Percentiles rank a stretch among this genome's conserved stretches.
Conservation (phyloP, 2,329 filamentous ascomycete species). For the Myrmaecium sp. region DNA sequence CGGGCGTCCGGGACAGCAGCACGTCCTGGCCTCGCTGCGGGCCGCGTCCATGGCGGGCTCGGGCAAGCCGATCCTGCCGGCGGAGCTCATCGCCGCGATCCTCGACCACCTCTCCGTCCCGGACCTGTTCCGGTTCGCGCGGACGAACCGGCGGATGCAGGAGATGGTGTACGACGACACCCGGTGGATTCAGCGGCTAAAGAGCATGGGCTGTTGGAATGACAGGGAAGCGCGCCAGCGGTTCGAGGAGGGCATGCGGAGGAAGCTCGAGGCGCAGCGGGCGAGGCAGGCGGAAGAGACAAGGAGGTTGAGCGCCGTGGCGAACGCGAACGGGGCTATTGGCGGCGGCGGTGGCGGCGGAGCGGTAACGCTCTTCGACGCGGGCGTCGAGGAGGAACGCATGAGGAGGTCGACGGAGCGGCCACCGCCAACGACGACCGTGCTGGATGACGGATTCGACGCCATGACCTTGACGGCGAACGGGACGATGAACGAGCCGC, state of each 20-base stretch:
- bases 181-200: conserved; percentile 76
- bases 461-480: conserved; percentile 41
- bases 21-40: conserved; percentile 60
- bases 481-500: conserved; percentile 12
- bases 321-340: conserved; percentile 21
- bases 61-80: conserved; percentile 60
- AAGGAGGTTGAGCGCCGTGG: conserved; percentile 15
- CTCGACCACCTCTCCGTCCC: conserved; percentile 76
- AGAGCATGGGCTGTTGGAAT: conserved; percentile 82
- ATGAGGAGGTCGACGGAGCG: conserved; percentile 23
- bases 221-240: conserved; percentile 68
- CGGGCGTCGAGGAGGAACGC: conserved; percentile 46
- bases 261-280: conserved; percentile 39
- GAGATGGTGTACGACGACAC: conserved; percentile 99
- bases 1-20: conserved; percentile 11
- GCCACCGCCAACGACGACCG: conserved; percentile 8
- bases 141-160: conserved; percentile 67
- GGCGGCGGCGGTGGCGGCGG: conserved; percentile 16
- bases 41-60: conserved; percentile 64
- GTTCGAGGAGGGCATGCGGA: conserved; percentile 51
- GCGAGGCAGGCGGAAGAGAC: conserved; percentile 24
- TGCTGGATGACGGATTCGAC: conserved; percentile 58
- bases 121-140: conserved; percentile 73
- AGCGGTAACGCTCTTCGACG: conserved; percentile 56
- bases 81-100: conserved; percentile 75